Evolutionary conservation across 176 grass and related monocot species (phyloP).

Genomic region (Raddia guianensis): DNA sequence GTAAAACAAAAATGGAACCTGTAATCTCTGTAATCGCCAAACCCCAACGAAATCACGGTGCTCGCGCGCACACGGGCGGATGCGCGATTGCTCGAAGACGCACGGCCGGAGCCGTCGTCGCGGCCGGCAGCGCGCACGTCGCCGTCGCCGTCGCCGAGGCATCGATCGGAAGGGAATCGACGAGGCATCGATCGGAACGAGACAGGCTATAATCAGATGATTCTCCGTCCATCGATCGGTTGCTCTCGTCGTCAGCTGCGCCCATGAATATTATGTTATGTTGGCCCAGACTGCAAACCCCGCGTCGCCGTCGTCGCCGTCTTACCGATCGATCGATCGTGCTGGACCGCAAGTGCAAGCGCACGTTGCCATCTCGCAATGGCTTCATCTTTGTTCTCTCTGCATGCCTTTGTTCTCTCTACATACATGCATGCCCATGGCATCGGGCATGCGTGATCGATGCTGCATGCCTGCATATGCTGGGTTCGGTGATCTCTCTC

Average conservation of each 20-base stretch:
- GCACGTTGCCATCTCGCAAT: neutral
- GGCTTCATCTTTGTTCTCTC: neutral
- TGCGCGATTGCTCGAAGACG: neutral
- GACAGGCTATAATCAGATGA: constrained; percentile 1
- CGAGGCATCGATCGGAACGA: neutral
- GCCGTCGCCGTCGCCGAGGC: constrained; percentile 18
- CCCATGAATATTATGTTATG: neutral
- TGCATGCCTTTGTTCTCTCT: too few relatives aligned
- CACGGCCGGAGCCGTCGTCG: neutral
- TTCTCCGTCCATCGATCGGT: too few relatives aligned
- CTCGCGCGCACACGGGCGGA: neutral
- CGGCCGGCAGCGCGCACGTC: neutral
- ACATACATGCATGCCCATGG: neutral
- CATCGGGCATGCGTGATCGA: neutral
- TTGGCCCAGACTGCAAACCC: neutral
- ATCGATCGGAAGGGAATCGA: neutral
- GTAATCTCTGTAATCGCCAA: too few relatives aligned
- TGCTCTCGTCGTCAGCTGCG: neutral
- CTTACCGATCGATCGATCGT: neutral
- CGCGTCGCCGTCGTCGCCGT: neutral
- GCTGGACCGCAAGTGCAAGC: constrained; percentile 7
- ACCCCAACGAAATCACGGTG: too few relatives aligned
- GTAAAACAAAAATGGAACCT: too few relatives aligned
- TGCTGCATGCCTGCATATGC: too few relatives aligned
- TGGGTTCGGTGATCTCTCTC: too few relatives aligned